Evolutionary conservation across 192 early-diverging fungal genomes (phyloP), one percentile per base, ranked within the genome.

Genomic region (Coemansia sp.): DNA sequence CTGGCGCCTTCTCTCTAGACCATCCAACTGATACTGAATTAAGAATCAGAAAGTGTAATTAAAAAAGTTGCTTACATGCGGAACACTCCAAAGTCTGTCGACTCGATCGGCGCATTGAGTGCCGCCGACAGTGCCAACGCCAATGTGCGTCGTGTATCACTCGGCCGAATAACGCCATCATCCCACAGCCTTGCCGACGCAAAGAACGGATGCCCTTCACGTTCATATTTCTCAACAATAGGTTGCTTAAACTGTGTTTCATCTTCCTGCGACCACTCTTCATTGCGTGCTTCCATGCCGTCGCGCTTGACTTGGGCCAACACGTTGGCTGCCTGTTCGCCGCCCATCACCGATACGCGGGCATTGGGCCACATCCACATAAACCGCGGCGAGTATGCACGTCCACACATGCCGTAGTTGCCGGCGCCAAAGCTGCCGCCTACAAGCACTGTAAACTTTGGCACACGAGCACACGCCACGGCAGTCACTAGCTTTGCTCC

Each of bases 361-460:
- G 93, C 87, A 61, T 90, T 90, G 61, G 96, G 96, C 92, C 93
- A 98, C 84, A 91, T 92, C 94, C 93, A 98, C 64, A 98, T 82
- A 86, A 98, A 97, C 21, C 96, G 75, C 12, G 96, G 96, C 39
- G 86, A 79, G 83, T 92, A 96, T 0, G 96, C 94, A 55, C 96
- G 82, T 4, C 96, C 96, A 69, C 96, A 95, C 96, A 96, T 98
- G 37, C 96, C 96, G 69, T 98, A 96, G 84, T 98, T 98, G 72
- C 95, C 92, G 21, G 90, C 91, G 49, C 91, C 88, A 52, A 90
- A 92, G 63, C 86, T 87, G 56, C 88, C 88, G 56, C 88, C 88
- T 16, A 87, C 81, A 27, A 91, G 82, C n/a, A 93, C 84, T 1
- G 95, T 94, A 57, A 98, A 92, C 77, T 98, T 96, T 43, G 95